Conservation (phyloP, 352 stramenopile species). For the Globisporangium alternatum region DNA sequence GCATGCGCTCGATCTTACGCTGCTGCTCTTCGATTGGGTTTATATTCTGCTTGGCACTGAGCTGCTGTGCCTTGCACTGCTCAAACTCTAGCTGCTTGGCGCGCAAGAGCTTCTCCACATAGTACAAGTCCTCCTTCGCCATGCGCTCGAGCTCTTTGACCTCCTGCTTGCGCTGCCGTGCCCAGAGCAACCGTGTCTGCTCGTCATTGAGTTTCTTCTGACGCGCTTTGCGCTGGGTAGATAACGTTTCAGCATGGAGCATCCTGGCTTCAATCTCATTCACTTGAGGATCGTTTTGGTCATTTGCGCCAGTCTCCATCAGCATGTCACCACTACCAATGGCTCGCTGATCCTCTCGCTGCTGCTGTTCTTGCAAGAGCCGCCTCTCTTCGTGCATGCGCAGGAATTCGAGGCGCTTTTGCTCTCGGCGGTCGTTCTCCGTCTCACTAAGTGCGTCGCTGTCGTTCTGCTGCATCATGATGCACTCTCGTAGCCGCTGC, state of each 20-base stretch:
- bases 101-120: constrained; percentile 41
- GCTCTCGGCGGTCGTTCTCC: constrained; percentile 18
- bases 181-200: constrained; percentile 22
- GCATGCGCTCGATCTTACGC: constrained; percentile 44
- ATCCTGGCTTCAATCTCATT: constrained; percentile 10
- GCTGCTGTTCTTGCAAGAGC: constrained; percentile 18
- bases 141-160: constrained; percentile 37
- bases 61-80: constrained; percentile 21
- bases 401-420: constrained; percentile 21
- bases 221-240: constrained; percentile 20
- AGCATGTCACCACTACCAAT: not conserved
- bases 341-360: not conserved
- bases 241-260: constrained; percentile 4
- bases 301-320: not conserved
- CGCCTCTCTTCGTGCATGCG: constrained; percentile 30
- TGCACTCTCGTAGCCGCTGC: constrained; percentile 33
- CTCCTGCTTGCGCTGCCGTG: constrained; percentile 29
- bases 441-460: constrained; percentile 25
- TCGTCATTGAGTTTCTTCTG: constrained; percentile 21
- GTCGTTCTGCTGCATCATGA: constrained; percentile 44
- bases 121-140: constrained; percentile 54
- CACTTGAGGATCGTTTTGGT: not conserved
- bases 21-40: constrained; percentile 46
- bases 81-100: constrained; percentile 22
- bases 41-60: constrained; percentile 11